Base-by-base conservation (phyloP, 495 filamentous ascomycete species). In the Podospora bellae-mahoneyi region DNA sequence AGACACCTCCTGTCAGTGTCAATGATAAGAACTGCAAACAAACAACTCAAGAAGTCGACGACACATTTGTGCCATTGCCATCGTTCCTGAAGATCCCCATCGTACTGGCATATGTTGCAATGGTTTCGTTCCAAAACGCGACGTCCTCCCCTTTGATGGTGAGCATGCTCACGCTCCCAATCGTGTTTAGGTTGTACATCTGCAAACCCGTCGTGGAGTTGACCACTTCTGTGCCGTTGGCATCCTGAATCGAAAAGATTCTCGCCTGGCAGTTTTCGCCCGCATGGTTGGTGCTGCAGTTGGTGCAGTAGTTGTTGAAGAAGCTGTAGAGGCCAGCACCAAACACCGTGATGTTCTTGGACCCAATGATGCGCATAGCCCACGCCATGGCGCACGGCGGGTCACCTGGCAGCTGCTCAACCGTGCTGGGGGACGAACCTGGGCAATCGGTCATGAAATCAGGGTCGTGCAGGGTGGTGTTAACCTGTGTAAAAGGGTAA, bases 321-420 rank as follows among this genome's bases (percentile, higher is more conserved):
- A 94, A 96, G 66, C 85, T 89, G 82, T 96, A 96, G 60, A 93
- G 74, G 15, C 92, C 92, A 2, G 88, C 89, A 57, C 92, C 92
- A 72, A 90, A 92, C 68, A 92, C 75, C 66, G 85, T 85, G 2
- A 92, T 80, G 57, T 91, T 84, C 3, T 79, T 80, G 5, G 88
- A 89, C 67, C 84, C 81, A 19, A 90, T 77, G 65, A 97, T 83
- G 53, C 92, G 91, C 66, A 97, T 83, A 70, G 91, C 94, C 90
- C 90, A 93, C 2, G 93, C 83, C 70, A 83, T 83, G 18, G 79
- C 80, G 70, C 81, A 85, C 18, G 81, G 66, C 27, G 73, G 64
- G 65, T 84, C 81, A 15, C 74, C 73, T 4, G 71, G 44, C 2
- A 32, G 10, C 9, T 7, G 9, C 4, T 39, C 30, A 18, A 54